Evolutionary conservation across 2,329 filamentous ascomycete species (phyloP).

Genomic region (Zasmidium cellare): DNA sequence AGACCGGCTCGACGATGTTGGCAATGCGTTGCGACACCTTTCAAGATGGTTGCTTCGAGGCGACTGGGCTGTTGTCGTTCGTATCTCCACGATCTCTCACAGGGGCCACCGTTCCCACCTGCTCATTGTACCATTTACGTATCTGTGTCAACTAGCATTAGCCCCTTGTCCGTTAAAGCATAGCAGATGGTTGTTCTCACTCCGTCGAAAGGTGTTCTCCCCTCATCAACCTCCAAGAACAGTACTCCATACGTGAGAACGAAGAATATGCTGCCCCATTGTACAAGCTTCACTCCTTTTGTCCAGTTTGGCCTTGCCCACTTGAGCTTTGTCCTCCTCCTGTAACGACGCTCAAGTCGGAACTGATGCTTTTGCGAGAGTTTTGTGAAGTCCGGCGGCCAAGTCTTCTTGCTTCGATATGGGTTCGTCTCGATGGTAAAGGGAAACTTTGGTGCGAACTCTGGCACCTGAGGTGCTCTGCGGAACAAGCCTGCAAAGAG

Average conservation of each 20-base stretch:
- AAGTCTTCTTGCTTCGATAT: conserved; percentile 68
- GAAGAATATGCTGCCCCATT: conserved; percentile 60
- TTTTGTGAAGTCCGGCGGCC: conserved; percentile 74
- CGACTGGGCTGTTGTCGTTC: conserved; percentile 16
- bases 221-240: conserved; percentile 55
- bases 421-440: conserved; percentile 53
- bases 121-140: conserved; percentile 16
- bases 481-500: conserved; percentile 29
- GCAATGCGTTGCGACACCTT: too few relatives aligned
- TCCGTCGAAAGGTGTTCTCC: conserved; percentile 52
- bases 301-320: conserved; percentile 64
- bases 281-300: conserved; percentile 64
- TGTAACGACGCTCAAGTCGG: conserved; percentile 75
- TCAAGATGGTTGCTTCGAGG: conserved; percentile 14
- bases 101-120: conserved; percentile 5
- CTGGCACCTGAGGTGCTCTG: conserved; percentile 20
- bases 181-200: conserved; percentile 38
- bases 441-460: conserved; percentile 26
- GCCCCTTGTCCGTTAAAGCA: background rate
- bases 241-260: conserved; percentile 59
- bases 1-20: too few relatives aligned
- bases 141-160: conserved; percentile 8
- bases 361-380: conserved; percentile 73
- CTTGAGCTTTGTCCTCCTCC: conserved; percentile 65
- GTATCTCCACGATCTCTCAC: background rate